Evolutionary conservation across 2,329 filamentous ascomycete genomes (phyloP).

Genomic region (Arthroderma sp.): DNA sequence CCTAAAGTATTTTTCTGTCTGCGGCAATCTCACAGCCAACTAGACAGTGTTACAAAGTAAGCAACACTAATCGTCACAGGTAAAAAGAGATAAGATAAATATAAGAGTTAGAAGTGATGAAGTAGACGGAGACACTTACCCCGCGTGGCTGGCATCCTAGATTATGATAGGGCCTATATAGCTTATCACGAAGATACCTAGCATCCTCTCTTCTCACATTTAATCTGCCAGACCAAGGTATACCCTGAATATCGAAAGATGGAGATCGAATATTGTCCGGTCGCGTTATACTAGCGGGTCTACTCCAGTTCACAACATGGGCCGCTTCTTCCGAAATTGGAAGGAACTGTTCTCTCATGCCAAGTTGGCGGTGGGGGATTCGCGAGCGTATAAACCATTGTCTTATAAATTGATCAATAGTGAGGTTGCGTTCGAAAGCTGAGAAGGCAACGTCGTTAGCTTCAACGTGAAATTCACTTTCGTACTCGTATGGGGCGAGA

Average conservation of each 20-base stretch:
- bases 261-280: conserved; percentile 17
- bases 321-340: conserved; percentile 19
- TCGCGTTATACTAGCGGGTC: conserved; percentile 20
- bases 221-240: conserved; percentile 27
- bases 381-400: conserved; percentile 25
- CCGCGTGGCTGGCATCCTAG: conserved; percentile 17
- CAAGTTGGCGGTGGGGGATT: conserved; percentile 8
- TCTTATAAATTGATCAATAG: conserved; percentile 30
- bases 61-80: not conserved
- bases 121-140: conserved; percentile 8
- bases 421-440: conserved; percentile 29
- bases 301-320: conserved; percentile 23
- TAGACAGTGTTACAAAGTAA: conserved; percentile 14
- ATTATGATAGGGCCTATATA: conserved; percentile 31
- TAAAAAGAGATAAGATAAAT: not conserved
- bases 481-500: conserved; percentile 7
- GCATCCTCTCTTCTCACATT: conserved; percentile 25
- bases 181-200: conserved; percentile 25
- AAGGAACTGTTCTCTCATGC: conserved; percentile 2
- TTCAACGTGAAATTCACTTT: conserved; percentile 6
- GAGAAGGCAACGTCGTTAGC: conserved; percentile 8
- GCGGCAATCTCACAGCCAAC: conserved; percentile 21
- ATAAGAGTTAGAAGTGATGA: not conserved
- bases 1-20: conserved; percentile 34
- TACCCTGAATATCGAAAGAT: conserved; percentile 29